These are phyloP conservation scores for Xerocomus nothofagi DNA, from an alignment of 1,284 basidiomycete genomes.

Conservation along the genomic window DNA sequence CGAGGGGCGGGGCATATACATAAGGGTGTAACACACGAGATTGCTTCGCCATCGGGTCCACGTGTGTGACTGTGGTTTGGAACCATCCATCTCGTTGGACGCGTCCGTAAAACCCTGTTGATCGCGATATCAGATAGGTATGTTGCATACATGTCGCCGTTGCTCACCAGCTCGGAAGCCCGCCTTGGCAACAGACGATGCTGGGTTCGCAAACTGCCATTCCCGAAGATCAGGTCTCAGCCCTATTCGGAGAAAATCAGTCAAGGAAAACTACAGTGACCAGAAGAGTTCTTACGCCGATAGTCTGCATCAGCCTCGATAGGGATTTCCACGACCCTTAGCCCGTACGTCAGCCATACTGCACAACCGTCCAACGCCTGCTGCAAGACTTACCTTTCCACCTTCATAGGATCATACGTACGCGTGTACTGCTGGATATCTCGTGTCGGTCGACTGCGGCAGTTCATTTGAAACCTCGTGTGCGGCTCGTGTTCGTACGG, in stretches of 20 bases:
- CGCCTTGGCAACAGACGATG: constrained; percentile 50
- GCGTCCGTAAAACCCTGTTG: constrained; percentile 59
- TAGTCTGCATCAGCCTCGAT: constrained; percentile 56
- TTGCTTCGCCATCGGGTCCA: constrained; percentile 74
- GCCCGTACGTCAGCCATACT: not conserved
- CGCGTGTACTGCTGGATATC: constrained; percentile 56
- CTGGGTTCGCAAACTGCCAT: constrained; percentile 54
- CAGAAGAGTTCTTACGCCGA: constrained; percentile 41
- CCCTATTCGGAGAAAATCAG: constrained; percentile 8
- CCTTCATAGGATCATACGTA: constrained; percentile 38
- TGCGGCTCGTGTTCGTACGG: constrained; percentile 47
- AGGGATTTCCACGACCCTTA: constrained; percentile 55
- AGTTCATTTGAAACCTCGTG: constrained; percentile 51
- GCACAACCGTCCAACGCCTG: not conserved
- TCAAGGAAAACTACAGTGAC: not conserved
- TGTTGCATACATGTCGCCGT: not conserved
- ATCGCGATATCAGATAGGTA: not conserved
- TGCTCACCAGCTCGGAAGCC: constrained; percentile 51
- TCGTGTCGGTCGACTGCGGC: constrained; percentile 40
- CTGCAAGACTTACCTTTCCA: constrained; percentile 37
- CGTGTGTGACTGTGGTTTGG: constrained; percentile 69
- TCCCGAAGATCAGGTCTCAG: constrained; percentile 29
- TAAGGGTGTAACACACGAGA: constrained; percentile 62
- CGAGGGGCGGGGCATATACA: constrained; percentile 42
- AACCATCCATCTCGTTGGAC: constrained; percentile 56